Percentiles rank a stretch among this genome's conserved stretches.
phyloP scores from a whole-genome alignment of 2,329 filamentous ascomycete genomes.

The Trichoderma polysporum region DNA sequence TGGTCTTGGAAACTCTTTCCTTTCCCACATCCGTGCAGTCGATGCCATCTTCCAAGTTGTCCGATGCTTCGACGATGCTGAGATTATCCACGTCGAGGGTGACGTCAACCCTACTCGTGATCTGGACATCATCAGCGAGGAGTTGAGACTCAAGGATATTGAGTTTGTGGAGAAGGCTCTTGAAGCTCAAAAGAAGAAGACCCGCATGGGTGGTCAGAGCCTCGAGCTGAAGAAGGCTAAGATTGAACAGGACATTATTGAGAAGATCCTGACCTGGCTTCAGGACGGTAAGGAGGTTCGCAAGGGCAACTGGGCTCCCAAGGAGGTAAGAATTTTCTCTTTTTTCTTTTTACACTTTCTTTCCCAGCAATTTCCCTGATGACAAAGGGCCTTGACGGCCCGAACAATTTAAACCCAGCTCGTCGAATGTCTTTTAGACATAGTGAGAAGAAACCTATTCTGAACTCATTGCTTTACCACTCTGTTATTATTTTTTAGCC shows the following conservation, averaged over 20 bases:
- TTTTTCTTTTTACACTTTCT: conserved; percentile 20
- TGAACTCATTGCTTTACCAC: conserved; percentile 46
- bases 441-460: conserved; percentile 82
- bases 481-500: neutral
- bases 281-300: conserved; percentile 90
- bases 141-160: conserved; percentile 96
- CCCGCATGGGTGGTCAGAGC: conserved; percentile 87
- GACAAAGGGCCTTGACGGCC: conserved; percentile 93
- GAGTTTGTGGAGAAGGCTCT: conserved; percentile 97
- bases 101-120: conserved; percentile 95
- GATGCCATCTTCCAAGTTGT: conserved; percentile 98
- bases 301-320: conserved; percentile 83
- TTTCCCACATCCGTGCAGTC: conserved; percentile 97
- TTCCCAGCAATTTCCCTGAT: conserved; percentile 65
- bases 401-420: conserved; percentile 98
- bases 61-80: conserved; percentile 95
- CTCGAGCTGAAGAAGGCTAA: conserved; percentile 97
- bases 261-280: conserved; percentile 81
- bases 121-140: conserved; percentile 93
- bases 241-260: conserved; percentile 90
- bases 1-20: conserved; percentile 94
- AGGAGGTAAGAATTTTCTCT: conserved; percentile 73
- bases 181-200: conserved; percentile 91
- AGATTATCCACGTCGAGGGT: conserved; percentile 99
- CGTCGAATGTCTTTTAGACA: conserved; percentile 86